These are phyloP conservation scores for Wallemia hederae DNA, from an alignment of 1,284 basidiomycete genomes.

Conservation along the genomic window DNA sequence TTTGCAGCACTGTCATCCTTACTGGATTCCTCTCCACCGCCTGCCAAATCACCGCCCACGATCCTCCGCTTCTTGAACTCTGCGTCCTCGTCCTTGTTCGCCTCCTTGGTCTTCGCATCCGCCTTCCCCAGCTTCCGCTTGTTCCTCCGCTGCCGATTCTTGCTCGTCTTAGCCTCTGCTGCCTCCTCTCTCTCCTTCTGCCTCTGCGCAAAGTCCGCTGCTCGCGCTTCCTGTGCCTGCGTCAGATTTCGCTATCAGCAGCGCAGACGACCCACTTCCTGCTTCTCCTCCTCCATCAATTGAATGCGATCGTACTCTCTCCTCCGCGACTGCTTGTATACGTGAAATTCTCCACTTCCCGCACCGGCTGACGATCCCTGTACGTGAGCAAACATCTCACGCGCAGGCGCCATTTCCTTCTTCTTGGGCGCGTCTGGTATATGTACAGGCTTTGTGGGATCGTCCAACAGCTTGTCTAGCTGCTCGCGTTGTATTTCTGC, in stretches of 20 bases:
- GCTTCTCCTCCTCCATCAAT: constrained; percentile 52
- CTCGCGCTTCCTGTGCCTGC: constrained; percentile 28
- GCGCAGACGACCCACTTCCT: constrained; percentile 27
- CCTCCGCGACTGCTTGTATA: constrained; percentile 81
- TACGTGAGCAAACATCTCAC: constrained; percentile 97
- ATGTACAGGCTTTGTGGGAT: constrained; percentile 47
- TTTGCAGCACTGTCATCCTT: neutral
- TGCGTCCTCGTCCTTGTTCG: neutral
- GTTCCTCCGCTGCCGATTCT: constrained; percentile 34
- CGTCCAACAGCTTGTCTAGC: constrained; percentile 55
- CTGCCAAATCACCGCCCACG: constrained; percentile 2
- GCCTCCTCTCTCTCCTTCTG: constrained; percentile 31
- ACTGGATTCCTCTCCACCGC: neutral
- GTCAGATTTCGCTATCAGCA: neutral
- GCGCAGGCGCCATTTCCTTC: constrained; percentile 40
- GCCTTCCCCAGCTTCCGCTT: constrained; percentile 72
- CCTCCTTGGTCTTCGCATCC: constrained; percentile 19
- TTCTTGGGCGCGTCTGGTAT: constrained; percentile 45
- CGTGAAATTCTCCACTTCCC: constrained; percentile 86
- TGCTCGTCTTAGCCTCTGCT: constrained; percentile 61
- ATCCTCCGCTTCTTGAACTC: constrained; percentile 3
- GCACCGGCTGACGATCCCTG: constrained; percentile 67
- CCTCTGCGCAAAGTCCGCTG: constrained; percentile 33
- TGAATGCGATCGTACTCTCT: constrained; percentile 84
- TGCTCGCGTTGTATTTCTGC: constrained; percentile 42